A percentile compares a stretch with the other conserved stretches of the same genome.
Evolutionary conservation across 2,329 filamentous ascomycete species (phyloP).

Genomic region (Bipolaris sorokiniana): DNA sequence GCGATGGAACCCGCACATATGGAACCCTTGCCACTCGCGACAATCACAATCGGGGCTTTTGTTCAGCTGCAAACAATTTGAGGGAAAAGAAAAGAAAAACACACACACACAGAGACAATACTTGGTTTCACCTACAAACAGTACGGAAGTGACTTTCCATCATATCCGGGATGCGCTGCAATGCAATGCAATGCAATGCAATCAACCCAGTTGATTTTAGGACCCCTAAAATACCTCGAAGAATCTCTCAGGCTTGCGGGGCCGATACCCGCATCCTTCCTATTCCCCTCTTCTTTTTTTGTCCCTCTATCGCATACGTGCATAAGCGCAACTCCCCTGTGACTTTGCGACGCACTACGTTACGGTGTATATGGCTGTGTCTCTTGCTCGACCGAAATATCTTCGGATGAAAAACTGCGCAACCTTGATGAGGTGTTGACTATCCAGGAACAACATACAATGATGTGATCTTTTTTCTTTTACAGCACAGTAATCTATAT

Average conservation of each 20-base stretch:
- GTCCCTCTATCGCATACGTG: slow-evolving; percentile 9
- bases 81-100: background rate
- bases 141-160: background rate
- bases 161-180: background rate
- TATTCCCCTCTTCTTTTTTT: background rate
- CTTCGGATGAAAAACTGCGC: too few relatives aligned
- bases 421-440: too few relatives aligned
- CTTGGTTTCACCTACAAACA: background rate
- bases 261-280: slow-evolving; percentile 1
- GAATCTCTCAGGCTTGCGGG: slow-evolving; percentile 4
- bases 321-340: slow-evolving; percentile 1
- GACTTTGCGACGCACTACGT: slow-evolving; percentile 3
- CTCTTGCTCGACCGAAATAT: too few relatives aligned
- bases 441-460: too few relatives aligned
- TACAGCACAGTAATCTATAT: too few relatives aligned
- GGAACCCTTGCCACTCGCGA: background rate
- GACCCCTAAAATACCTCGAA: slow-evolving; percentile 4
- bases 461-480: too few relatives aligned
- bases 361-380: background rate
- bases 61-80: background rate
- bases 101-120: background rate
- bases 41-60: background rate
- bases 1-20: background rate
- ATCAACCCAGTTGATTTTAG: background rate
- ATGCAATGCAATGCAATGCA: background rate